Evolutionary conservation across 495 filamentous ascomycete species (phyloP).

Genomic region (Aspergillus heteromorphus): DNA sequence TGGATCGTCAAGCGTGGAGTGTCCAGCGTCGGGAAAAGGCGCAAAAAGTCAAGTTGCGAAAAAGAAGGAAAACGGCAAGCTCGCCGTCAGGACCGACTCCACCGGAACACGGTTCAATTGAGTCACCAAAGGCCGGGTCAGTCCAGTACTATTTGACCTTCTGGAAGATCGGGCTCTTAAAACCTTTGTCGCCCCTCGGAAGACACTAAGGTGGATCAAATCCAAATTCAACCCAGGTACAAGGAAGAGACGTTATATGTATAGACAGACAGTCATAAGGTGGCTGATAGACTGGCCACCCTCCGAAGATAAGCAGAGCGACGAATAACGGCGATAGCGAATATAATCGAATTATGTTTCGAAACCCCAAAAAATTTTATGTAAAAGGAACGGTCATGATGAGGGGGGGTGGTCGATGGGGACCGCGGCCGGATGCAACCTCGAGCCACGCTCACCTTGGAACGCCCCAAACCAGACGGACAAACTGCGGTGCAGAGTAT

Average conservation of each 20-base stretch:
- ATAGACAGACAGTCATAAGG: no score
- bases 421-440: conserved; percentile 12
- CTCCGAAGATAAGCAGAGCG: conserved; percentile 12
- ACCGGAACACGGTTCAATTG: conserved; percentile 8
- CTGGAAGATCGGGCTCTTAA: not conserved
- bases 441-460: not conserved
- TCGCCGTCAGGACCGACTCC: conserved; percentile 12
- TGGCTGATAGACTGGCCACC: not conserved
- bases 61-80: conserved; percentile 8
- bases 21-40: not conserved
- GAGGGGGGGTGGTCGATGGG: not conserved
- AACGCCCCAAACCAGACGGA: conserved; percentile 4
- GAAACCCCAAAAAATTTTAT: conserved; percentile 18
- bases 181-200: not conserved
- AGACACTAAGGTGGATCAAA: not conserved
- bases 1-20: not conserved
- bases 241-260: not conserved
- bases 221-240: not conserved
- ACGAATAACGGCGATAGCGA: conserved; percentile 15
- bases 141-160: not conserved
- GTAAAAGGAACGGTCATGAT: conserved; percentile 22
- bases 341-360: conserved; percentile 13
- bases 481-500: not conserved
- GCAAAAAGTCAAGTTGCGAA: conserved; percentile 4
- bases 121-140: conserved; percentile 1